Percentiles rank a stretch among this genome's conserved stretches.
phyloP scores from a whole-genome alignment of 345 rosid species.

The Kernera saxatilis region DNA sequence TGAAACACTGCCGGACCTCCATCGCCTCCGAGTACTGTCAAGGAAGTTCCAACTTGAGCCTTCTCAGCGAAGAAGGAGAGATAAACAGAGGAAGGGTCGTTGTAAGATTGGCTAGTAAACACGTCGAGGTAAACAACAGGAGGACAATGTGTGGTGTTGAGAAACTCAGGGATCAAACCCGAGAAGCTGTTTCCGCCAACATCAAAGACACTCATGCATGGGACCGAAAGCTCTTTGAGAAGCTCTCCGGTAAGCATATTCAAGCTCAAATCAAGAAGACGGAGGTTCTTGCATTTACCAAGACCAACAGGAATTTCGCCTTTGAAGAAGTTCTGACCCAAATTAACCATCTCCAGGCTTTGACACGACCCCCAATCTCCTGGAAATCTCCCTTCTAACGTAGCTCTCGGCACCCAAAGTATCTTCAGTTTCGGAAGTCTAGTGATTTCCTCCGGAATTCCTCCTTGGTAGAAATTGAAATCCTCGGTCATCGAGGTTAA shows the following conservation, averaged over 20 bases:
- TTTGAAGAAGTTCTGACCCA: constrained; percentile 64
- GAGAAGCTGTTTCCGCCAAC: constrained; percentile 59
- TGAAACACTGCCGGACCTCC: constrained; percentile 47
- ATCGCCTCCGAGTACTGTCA: constrained; percentile 32
- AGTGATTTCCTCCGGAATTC: constrained; percentile 50
- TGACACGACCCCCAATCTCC: constrained; percentile 70
- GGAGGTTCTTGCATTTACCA: constrained; percentile 56
- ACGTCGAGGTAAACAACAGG: constrained; percentile 32
- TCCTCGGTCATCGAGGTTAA: constrained; percentile 46
- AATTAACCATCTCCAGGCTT: constrained; percentile 70
- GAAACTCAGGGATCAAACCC: constrained; percentile 65
- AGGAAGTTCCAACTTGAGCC: constrained; percentile 36
- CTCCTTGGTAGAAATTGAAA: constrained; percentile 76
- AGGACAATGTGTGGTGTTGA: constrained; percentile 38
- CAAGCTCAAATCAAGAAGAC: constrained; percentile 63
- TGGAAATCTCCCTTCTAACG: constrained; percentile 56
- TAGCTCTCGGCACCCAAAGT: constrained; percentile 86
- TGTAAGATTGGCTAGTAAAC: constrained; percentile 26
- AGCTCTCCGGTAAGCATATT: constrained; percentile 65
- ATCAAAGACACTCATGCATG: constrained; percentile 83
- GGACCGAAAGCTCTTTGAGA: constrained; percentile 46
- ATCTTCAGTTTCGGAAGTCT: constrained; percentile 64
- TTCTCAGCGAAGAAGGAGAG: constrained; percentile 44
- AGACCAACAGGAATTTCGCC: constrained; percentile 53
- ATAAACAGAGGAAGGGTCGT: constrained; percentile 46